Conservation (phyloP, 352 stramenopile species). For the Globisporangium splendens region DNA sequence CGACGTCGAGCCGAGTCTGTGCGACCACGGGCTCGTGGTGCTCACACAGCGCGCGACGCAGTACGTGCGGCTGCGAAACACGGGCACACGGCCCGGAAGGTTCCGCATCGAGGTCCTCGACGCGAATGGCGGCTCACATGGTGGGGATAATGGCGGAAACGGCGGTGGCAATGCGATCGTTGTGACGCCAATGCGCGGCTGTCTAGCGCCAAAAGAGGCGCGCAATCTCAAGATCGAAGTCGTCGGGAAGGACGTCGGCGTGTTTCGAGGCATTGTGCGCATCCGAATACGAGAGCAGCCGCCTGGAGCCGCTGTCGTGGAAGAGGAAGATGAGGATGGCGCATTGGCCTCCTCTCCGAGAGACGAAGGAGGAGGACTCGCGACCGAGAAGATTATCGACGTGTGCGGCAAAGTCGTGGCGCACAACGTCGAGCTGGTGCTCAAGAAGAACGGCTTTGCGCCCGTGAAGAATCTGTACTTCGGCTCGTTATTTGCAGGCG, state of each 20-base stretch:
- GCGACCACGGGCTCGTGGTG: slow-evolving; percentile 69
- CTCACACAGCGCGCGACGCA: slow-evolving; percentile 46
- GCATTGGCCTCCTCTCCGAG: background rate
- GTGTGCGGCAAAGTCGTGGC: slow-evolving; percentile 75
- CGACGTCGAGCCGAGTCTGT: slow-evolving; percentile 45
- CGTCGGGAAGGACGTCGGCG: slow-evolving; percentile 26
- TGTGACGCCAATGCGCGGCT: slow-evolving; percentile 31
- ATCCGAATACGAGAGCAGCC: slow-evolving; percentile 36
- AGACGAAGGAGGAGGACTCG: no score
- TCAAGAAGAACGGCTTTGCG: slow-evolving; percentile 34
- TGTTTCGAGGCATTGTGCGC: slow-evolving; percentile 39
- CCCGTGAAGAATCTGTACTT: slow-evolving; percentile 58
- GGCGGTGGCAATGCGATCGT: background rate
- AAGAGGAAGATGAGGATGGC: slow-evolving; percentile 11
- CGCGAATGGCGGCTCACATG: background rate
- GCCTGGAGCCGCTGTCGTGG: slow-evolving; percentile 7
- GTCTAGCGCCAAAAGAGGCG: slow-evolving; percentile 25
- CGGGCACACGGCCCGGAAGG: slow-evolving; percentile 25
- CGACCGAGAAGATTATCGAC: slow-evolving; percentile 71
- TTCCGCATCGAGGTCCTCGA: slow-evolving; percentile 59
- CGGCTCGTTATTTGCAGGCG: slow-evolving; percentile 66
- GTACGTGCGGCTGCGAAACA: slow-evolving; percentile 56
- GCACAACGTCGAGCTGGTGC: slow-evolving; percentile 83
- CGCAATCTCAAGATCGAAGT: slow-evolving; percentile 50
- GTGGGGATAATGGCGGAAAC: background rate